Evolutionary conservation across 2,329 filamentous ascomycete genomes (phyloP).

Genomic region (Penicillium sp.): DNA sequence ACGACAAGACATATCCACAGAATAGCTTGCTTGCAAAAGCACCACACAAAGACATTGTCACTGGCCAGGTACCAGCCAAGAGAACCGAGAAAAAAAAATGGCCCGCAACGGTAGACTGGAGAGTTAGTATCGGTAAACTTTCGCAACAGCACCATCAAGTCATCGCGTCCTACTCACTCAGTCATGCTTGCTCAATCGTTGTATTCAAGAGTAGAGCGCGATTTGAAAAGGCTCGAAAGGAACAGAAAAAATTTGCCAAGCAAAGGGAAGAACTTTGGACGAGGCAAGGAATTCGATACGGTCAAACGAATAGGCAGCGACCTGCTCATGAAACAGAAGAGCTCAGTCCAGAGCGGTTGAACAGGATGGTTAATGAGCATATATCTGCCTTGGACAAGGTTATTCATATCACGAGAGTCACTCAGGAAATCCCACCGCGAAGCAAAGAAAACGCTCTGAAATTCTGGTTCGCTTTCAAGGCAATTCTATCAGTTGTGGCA

Average conservation of each 20-base stretch:
- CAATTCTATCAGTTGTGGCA: background rate
- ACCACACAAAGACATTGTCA: background rate
- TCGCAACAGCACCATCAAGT: background rate
- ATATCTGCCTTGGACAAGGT: background rate
- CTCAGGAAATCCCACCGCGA: background rate
- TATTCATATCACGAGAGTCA: background rate
- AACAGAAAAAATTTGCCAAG: background rate
- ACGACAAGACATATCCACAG: background rate
- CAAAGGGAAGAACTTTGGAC: background rate
- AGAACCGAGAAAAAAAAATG: background rate
- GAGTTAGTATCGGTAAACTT: background rate
- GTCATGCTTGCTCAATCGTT: background rate
- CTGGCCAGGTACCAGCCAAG: background rate
- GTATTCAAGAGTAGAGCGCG: background rate
- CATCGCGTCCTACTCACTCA: background rate
- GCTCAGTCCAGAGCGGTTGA: background rate
- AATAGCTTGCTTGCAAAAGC: background rate
- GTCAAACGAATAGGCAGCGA: background rate
- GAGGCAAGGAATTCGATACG: background rate
- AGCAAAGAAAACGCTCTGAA: background rate
- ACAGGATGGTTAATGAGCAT: background rate
- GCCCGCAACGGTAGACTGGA: background rate
- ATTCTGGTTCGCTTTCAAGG: background rate
- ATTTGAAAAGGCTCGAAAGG: background rate
- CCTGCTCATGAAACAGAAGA: background rate